Conservation (phyloP, 2,329 filamentous ascomycete species). For the Colletotrichum theobromicola region DNA sequence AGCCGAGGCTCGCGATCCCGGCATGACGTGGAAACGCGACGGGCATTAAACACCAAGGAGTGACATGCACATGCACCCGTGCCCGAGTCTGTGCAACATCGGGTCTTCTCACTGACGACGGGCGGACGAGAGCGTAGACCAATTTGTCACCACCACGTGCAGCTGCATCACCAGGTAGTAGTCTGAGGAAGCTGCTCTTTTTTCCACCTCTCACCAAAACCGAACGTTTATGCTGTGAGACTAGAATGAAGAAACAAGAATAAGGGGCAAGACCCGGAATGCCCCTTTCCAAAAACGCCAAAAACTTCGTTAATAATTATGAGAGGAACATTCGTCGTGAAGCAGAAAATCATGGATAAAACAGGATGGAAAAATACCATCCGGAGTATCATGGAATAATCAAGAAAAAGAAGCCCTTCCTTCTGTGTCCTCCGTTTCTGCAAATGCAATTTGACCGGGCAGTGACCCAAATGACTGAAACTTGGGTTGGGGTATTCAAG, state of each 20-base stretch:
- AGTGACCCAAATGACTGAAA: not conserved
- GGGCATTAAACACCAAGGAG: not conserved
- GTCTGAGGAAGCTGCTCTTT: not conserved
- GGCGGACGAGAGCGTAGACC: not conserved
- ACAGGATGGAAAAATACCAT: not conserved
- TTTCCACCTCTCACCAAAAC: not conserved
- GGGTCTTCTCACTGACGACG: not conserved
- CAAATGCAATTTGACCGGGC: not conserved
- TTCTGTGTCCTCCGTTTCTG: not conserved
- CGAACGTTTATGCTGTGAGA: conserved; percentile 11
- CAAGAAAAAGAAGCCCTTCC: not conserved
- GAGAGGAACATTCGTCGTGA: conserved; percentile 4
- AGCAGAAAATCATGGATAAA: not conserved
- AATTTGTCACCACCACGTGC: not conserved
- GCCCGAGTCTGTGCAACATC: not conserved
- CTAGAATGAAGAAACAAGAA: not conserved
- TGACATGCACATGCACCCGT: not conserved
- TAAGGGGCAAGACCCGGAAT: not conserved
- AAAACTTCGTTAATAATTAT: not conserved
- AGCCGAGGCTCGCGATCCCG: not conserved
- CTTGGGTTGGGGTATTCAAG: conserved; percentile 1
- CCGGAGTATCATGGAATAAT: conserved; percentile 19
- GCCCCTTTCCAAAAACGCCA: conserved; percentile 1
- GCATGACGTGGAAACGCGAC: not conserved
- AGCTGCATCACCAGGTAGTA: not conserved